These are phyloP conservation scores for Ogataea sp. DNA, from an alignment of 805 yeast genomes.

Conservation along the genomic window DNA sequence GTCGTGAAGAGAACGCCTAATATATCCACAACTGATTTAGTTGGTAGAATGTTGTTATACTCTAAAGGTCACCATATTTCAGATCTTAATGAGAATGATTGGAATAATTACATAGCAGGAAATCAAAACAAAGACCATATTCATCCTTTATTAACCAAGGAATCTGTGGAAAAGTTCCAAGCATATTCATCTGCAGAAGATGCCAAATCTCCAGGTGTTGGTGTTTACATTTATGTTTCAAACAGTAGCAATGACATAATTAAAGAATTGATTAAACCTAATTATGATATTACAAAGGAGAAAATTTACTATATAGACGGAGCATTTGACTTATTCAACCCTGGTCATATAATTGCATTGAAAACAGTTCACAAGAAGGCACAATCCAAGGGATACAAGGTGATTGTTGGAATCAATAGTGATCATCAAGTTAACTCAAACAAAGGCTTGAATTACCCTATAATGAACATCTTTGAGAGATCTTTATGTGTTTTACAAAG, in stretches of 20 bases:
- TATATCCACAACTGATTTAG: conserved; percentile 91
- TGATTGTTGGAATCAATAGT: conserved; percentile 62
- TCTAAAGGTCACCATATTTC: conserved; percentile 50
- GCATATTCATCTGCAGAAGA: conserved; percentile 56
- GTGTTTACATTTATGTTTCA: conserved; percentile 41
- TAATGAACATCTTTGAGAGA: conserved; percentile 84
- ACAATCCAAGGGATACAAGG: conserved; percentile 10
- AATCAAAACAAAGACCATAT: not conserved
- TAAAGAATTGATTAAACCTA: conserved; percentile 28
- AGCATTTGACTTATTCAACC: conserved; percentile 85
- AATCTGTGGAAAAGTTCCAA: conserved; percentile 33
- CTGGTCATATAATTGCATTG: conserved; percentile 82
- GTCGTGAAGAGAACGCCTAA: conserved; percentile 94
- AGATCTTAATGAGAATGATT: conserved; percentile 21
- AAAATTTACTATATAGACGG: conserved; percentile 60
- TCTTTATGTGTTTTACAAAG: conserved; percentile 85
- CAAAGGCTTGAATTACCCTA: conserved; percentile 63
- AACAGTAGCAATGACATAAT: conserved; percentile 18
- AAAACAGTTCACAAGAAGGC: conserved; percentile 36
- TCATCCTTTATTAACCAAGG: conserved; percentile 20
- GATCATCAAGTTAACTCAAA: conserved; percentile 46
- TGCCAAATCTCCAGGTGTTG: conserved; percentile 51
- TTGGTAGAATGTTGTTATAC: conserved; percentile 72
- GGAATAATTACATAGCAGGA: conserved; percentile 4
- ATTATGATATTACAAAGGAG: conserved; percentile 11